Evolutionary conservation across 192 early-diverging fungal species (phyloP).

Genomic region (Umbelopsis vinacea): DNA sequence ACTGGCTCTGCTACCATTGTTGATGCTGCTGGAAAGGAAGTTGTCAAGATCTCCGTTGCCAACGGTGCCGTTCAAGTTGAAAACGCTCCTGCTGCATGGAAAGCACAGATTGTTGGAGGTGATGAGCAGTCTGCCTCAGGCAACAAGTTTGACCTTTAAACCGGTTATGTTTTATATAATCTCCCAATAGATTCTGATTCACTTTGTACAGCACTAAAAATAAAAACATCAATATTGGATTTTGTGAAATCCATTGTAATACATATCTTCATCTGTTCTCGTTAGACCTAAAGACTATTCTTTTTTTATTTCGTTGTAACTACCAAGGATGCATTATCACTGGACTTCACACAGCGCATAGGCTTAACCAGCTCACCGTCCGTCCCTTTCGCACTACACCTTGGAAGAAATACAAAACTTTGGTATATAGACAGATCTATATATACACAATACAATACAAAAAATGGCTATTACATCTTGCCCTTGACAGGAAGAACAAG

Average conservation of each 20-base stretch:
- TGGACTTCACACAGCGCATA: too few species aligned
- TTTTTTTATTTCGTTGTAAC: too few species aligned
- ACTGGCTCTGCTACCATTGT: neutral
- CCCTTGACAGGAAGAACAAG: constrained; percentile 17
- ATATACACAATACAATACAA: too few species aligned
- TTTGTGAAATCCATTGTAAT: too few species aligned
- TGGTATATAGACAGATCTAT: too few species aligned
- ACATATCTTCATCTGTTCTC: too few species aligned
- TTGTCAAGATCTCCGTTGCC: neutral
- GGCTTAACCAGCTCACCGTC: too few species aligned
- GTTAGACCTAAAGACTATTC: too few species aligned
- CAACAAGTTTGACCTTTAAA: constrained; percentile 11
- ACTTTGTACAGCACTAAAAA: neutral
- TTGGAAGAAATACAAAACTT: too few species aligned
- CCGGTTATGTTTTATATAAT: neutral
- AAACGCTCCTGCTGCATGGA: constrained; percentile 3
- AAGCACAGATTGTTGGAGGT: neutral
- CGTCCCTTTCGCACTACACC: too few species aligned
- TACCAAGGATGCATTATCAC: too few species aligned
- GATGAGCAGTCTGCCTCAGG: neutral
- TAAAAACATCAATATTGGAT: neutral
- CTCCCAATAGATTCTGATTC: neutral
- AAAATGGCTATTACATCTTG: neutral
- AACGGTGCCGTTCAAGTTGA: constrained; percentile 1
- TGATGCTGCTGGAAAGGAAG: neutral